Evolutionary conservation across 2,329 filamentous ascomycete genomes (phyloP), one percentile per base, ranked within the genome.

Genomic region (Pseudopithomyces maydicus): DNA sequence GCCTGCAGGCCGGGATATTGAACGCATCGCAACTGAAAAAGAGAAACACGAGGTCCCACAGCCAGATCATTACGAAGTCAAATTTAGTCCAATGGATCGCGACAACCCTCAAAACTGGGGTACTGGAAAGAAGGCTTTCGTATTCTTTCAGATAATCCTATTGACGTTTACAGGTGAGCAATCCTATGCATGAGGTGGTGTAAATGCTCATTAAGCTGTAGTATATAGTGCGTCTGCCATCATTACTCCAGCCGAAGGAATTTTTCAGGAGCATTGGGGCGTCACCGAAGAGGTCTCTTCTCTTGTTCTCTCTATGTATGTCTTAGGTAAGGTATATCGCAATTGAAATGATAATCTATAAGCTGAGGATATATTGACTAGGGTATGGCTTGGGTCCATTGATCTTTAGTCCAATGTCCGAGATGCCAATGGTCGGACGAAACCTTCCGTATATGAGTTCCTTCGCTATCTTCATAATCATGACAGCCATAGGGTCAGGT

Each of bases 241-340:
- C 52, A 85, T 84, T 69, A 63, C 69, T 0, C 66, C 74, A 4
- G 66, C 60, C 3, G 65, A 64, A 17, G 45, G 45, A 8, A 32
- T 46, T 26, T 45, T 46, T 20, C 10, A 17, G 14, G 6, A 38
- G 41, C 23, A 46, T 19, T 55, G 26, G 36, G 76, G 77, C 39
- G 80, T 87, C 43, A 76, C 74, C 32, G 66, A 74, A 29, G 73
- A 81, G 17, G 83, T 93, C 26, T 89, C 88, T 1, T 90, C 90
- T 1, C 73, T 96, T 8, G 92, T 92, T 1, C 78, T 97, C 52
- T 92, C 90, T 0, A 82, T 88, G 1, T 96, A 91, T 68, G 91
- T 96, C 48, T 81, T 91, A 29, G 26, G 26, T 29, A 29, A 8
- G 26, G 8, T 5, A 29, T 5, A 29, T 29, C 26, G 26, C 26